Percentiles rank a stretch among this genome's conserved stretches.
phyloP scores from a whole-genome alignment of 805 yeast species.

The Zygosaccharomyces bailii region DNA sequence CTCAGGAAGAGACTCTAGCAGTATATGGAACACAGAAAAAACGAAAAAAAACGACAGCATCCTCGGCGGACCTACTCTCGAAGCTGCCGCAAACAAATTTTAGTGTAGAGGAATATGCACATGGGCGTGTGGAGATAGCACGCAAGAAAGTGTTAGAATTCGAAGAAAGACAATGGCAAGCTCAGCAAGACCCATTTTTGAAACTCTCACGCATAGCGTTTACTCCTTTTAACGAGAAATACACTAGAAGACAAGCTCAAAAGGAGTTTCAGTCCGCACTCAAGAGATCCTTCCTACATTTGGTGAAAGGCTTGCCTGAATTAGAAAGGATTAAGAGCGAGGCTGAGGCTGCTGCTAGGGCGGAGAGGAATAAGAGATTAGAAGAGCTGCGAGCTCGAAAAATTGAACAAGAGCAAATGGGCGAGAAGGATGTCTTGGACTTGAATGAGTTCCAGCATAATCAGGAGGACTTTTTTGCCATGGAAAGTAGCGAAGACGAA shows the following conservation, averaged over 20 bases:
- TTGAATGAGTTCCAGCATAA: constrained; percentile 26
- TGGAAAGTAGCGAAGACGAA: constrained; percentile 34
- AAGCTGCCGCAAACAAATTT: constrained; percentile 33
- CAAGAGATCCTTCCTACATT: constrained; percentile 18
- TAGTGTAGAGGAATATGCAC: constrained; percentile 58
- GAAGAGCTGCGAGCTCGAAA: constrained; percentile 35
- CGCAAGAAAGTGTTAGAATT: constrained; percentile 32
- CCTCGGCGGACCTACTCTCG: constrained; percentile 10
- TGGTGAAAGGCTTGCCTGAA: constrained; percentile 18
- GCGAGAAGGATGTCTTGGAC: constrained; percentile 25
- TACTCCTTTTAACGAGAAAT: constrained; percentile 11
- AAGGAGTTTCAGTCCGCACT: constrained; percentile 13
- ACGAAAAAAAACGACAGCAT: constrained; percentile 3
- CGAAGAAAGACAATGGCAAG: constrained; percentile 23
- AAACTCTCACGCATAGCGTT: constrained; percentile 20
- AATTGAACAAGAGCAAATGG: constrained; percentile 33
- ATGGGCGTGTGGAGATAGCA: constrained; percentile 42
- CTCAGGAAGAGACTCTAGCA: constrained; percentile 18
- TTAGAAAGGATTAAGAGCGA: constrained; percentile 21
- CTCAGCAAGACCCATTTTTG: constrained; percentile 30
- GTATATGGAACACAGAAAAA: constrained; percentile 10
- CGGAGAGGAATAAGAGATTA: constrained; percentile 33
- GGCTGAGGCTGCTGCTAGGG: constrained; percentile 33
- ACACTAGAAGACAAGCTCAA: constrained; percentile 10
- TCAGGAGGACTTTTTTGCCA: constrained; percentile 35